Percentiles rank a stretch among this genome's conserved stretches.
These are phyloP conservation scores for Peterozyma toletana DNA, from an alignment of 805 yeast species.

Conservation along the genomic window DNA sequence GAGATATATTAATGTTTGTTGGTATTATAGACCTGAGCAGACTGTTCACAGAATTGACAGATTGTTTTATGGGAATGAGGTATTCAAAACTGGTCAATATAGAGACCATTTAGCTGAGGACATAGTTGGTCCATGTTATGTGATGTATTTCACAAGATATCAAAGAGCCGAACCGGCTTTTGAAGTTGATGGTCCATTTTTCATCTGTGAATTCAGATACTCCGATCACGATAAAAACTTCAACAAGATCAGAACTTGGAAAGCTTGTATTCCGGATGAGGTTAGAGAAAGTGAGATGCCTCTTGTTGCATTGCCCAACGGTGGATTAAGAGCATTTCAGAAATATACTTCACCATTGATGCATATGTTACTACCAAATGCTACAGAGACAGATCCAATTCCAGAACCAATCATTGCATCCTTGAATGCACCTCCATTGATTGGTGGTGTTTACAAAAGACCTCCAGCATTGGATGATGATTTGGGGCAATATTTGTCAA, in stretches of 20 bases:
- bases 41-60: constrained; percentile 92
- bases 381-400: constrained; percentile 63
- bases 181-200: constrained; percentile 75
- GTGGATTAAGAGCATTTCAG: constrained; percentile 57
- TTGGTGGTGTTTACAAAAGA: constrained; percentile 83
- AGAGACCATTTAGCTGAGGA: constrained; percentile 89
- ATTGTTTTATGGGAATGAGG: constrained; percentile 88
- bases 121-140: constrained; percentile 89
- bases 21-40: constrained; percentile 98
- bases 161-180: constrained; percentile 90
- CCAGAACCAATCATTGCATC: constrained; percentile 82
- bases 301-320: constrained; percentile 53
- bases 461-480: constrained; percentile 76
- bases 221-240: constrained; percentile 86
- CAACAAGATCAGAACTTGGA: constrained; percentile 96
- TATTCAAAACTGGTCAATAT: constrained; percentile 93
- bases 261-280: constrained; percentile 96
- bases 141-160: constrained; percentile 88
- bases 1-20: constrained; percentile 88
- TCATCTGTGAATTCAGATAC: constrained; percentile 91
- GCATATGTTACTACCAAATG: constrained; percentile 67
- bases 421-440: constrained; percentile 86
- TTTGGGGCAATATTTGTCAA: constrained; percentile 57
- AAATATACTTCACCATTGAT: constrained; percentile 82
- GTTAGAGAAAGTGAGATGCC: constrained; percentile 82